Base-by-base conservation (phyloP, 23 red algal species). In the Gracilaria vermiculophylla region DNA sequence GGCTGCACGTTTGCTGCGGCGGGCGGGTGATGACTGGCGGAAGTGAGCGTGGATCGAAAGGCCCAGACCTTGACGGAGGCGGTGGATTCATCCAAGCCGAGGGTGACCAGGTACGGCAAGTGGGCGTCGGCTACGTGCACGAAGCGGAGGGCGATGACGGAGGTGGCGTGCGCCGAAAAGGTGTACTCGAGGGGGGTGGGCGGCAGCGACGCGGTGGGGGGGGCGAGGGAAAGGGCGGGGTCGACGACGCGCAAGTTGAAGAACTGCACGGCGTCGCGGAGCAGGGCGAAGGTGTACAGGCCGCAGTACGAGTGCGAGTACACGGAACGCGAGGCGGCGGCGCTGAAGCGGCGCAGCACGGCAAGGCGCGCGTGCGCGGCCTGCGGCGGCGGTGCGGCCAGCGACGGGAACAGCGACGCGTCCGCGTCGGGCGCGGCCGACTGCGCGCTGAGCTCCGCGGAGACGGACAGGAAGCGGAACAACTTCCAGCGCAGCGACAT, bases 401-500 rank as follows among this genome's bases (percentile, higher is more conserved):
- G 53, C 25, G 36, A 57, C 69, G 40, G 69, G 21, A 12, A 50
- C 66, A 20, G 13, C 33, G 4, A 5, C 32, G 35, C 12, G 36
- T 62, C 84, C 20, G 69, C 36, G n/a, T 54, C 66, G 32, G 13
- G 16, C 1, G 5, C 32, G 35, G 15, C 84, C 24, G 56, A 52
- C 19, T 23, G 16, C 6, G 84, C n/a, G 32, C 42, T 37, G 0
- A 88, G 84, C 66, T 73, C 39, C 3, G 84, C 35, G 23, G 32
- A 12, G 27, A 77, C 84, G 8, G 84, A 88, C 24, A 92, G 81
- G 73, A 93, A 93, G 32, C 90, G 90, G 16, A 93, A 84, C 39
- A 86, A 70, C 66, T 93, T 93, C 90, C 90, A 93, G 12, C 80
- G 90, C 6, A 93, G 81, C n/a, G 90, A 83, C 90, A 86, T 85